Base-by-base conservation (phyloP, 768 basidiomycete species). In the Cystobasidium onofrii region DNA sequence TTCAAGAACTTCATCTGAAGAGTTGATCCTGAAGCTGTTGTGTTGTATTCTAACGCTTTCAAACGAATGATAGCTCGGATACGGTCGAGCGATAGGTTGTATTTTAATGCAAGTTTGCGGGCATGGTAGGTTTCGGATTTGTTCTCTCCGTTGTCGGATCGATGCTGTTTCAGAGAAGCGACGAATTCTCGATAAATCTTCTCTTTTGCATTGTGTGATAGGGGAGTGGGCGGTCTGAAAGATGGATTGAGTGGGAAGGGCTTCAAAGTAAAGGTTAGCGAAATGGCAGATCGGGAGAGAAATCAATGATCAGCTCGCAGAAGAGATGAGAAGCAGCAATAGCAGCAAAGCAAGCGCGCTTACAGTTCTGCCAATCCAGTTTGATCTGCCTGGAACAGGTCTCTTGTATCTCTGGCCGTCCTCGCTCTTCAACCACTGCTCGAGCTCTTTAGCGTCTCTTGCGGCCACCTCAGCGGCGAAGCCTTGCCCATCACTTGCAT, bases 211-310 rank as follows among this genome's bases (percentile, higher is more conserved):
- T 77, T 79, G 76, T 92, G 86, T 0, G 90, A 89, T 60, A 91
- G 82, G 4, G 92, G 91, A 6, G 86, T 81, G 13, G 89, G 89
- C 4, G 92, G 92, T 76, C 85, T 86, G 82, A 93, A 95, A 0
- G 89, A 87, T 4, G 87, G 87, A 78, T 95, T 94, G 81, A 90
- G 83, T 15, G 90, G 90, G 80, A 93, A 93, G 0, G 91, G 91
- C 91, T 93, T 74, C 61, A 63, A 9, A 34, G 23, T 9, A 27
- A 63, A n/a, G 23, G 9, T 63, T 9, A 34, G n/a, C n/a, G 33
- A 31, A 63, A 36, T 27, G 20, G n/a, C 23, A 55, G 7, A 25
- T 57, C 54, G 54, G 31, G n/a, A n/a, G n/a, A n/a, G n/a, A n/a
- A n/a, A n/a, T n/a, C n/a, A n/a, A n/a, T n/a, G n/a, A n/a, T n/a